phyloP scores from a whole-genome alignment of 148 eudicot genomes.

The Gaultheria prostrata region DNA sequence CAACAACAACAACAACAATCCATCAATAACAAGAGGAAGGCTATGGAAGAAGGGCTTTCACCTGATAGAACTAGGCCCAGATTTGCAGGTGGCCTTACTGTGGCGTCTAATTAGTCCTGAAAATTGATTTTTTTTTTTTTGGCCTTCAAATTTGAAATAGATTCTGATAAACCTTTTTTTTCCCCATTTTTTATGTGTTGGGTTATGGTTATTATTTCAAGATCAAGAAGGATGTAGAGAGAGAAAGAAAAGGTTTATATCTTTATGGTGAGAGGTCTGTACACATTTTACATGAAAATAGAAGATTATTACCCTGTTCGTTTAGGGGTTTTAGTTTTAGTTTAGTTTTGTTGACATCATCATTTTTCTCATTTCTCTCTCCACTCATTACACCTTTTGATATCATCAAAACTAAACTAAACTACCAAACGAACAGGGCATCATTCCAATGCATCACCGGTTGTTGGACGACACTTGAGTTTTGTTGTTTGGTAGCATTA shows the following conservation, averaged over 20 bases:
- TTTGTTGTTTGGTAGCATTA: not conserved
- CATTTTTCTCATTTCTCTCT: no score
- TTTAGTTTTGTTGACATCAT: no score
- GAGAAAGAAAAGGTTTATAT: not conserved
- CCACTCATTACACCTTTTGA: no score
- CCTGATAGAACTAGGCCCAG: constrained; percentile 77
- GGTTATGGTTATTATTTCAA: not conserved
- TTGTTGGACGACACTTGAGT: not conserved
- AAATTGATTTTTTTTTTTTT: not conserved
- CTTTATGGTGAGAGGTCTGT: constrained; percentile 1
- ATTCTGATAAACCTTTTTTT: constrained; percentile 10
- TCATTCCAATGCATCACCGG: no score
- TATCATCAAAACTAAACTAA: no score
- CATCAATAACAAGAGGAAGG: constrained; percentile 57
- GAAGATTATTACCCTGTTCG: no score
- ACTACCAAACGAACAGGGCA: no score
- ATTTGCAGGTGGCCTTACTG: constrained; percentile 58
- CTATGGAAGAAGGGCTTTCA: constrained; percentile 63
- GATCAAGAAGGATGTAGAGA: constrained; percentile 14
- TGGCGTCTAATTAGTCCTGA: constrained; percentile 34
- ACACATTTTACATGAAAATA: constrained; percentile 15
- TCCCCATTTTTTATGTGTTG: not conserved
- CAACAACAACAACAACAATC: constrained; percentile 29
- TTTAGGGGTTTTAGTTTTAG: no score
- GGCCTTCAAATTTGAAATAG: not conserved